Conservation (phyloP, 768 basidiomycete species). For the Phylloporus sp. region DNA sequence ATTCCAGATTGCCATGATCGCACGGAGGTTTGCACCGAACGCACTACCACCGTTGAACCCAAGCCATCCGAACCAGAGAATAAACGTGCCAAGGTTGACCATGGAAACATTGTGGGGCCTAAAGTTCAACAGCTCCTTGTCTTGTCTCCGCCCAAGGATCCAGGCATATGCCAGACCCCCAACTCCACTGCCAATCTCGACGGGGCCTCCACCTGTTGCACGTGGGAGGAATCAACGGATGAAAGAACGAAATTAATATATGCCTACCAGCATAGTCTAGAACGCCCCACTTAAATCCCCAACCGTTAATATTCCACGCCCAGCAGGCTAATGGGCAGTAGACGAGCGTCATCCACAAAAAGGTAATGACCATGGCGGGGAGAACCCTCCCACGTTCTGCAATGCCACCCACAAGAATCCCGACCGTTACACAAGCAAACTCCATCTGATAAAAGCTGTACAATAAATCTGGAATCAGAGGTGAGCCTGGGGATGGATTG, state of each 20-base stretch:
- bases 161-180: conserved; percentile 83
- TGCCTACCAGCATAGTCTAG: conserved; percentile 78
- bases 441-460: conserved; percentile 89
- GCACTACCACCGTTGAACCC: conserved; percentile 93
- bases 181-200: conserved; percentile 83
- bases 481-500: conserved; percentile 72
- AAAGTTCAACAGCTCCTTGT: conserved; percentile 71
- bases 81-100: conserved; percentile 78
- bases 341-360: conserved; percentile 83
- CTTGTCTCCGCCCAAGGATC: conserved; percentile 79
- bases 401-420: conserved; percentile 71
- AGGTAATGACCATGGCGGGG: conserved; percentile 77
- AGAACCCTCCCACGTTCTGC: conserved; percentile 85
- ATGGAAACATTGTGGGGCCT: conserved; percentile 85
- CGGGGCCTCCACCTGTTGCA: conserved; percentile 70
- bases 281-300: conserved; percentile 82
- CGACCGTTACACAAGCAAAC: conserved; percentile 79
- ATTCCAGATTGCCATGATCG: conserved; percentile 83
- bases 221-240: background rate
- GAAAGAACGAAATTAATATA: background rate
- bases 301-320: conserved; percentile 79
- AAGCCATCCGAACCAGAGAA: conserved; percentile 86
- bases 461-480: conserved; percentile 75
- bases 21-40: conserved; percentile 84
- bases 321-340: conserved; percentile 87